Evolutionary conservation across 2,329 filamentous ascomycete species (phyloP), one percentile per base, ranked within the genome.

Genomic region (Colletotrichum lindemuthianum): DNA sequence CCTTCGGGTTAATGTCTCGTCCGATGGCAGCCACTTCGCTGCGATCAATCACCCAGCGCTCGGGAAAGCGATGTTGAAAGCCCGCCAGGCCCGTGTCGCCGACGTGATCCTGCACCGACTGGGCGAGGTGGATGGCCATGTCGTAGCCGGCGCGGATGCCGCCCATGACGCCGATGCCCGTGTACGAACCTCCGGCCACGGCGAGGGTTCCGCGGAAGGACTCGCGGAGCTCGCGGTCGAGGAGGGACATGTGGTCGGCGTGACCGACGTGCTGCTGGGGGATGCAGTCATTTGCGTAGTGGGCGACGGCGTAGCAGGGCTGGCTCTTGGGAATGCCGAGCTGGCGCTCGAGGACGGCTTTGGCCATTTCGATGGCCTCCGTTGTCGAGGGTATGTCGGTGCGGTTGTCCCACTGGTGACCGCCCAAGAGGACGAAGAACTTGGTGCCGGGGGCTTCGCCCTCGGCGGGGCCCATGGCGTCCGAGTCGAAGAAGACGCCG

Each of bases 361-460:
- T 86, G 39, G 94, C 93, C 85, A 95, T 90, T 6, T 77, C 73
- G 33, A 91, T 79, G 13, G 88, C 93, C 69, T 91, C 84, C 12
- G 89, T 81, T 66, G 89, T 83, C 54, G 85, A 80, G 0, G 93
- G 93, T 1, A 70, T 55, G 2, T 67, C 71, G 98, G 78, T 76
- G 97, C 97, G 12, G 93, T 97, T 32, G 74, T 93, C 84, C 92
- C 92, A 98, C 86, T 92, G 93, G 78, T 97, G 93, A 1, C 96
- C 96, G 64, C 96, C 96, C 60, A 99, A 82, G 88, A 99, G 97
- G 70, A 98, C 92, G 13, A 95, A 97, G 57, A 68, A 44, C 92
- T 93, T 0, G 75, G 73, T 68, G 59, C 69, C 57, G 40, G 40
- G 40, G 69, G 68, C n/a, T 36, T 65, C 66, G 76, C 76, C 66